These are phyloP conservation scores for Pseudonitzschia multiseries DNA, from an alignment of 108 stramenopile genomes.

Conservation along the genomic window DNA sequence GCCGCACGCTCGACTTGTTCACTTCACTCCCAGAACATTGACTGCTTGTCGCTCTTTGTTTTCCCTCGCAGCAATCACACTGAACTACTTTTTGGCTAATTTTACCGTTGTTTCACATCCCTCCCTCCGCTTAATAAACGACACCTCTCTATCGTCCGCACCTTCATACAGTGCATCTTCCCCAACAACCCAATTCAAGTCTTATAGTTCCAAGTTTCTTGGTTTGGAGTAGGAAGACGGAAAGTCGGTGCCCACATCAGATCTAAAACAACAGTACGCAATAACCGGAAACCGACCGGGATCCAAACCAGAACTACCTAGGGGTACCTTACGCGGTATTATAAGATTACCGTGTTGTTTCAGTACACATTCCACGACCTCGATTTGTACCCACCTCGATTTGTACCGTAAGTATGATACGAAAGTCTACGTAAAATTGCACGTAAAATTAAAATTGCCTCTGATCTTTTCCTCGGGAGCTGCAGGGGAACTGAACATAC, in stretches of 20 bases:
- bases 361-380: slow-evolving; percentile 9
- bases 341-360: too few species aligned
- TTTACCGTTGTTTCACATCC: not conserved
- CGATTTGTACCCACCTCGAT: not conserved
- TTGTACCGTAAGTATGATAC: not conserved
- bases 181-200: not conserved
- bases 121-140: not conserved
- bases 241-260: not conserved
- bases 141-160: not conserved
- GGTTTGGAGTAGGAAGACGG: not conserved
- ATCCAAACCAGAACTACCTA: not conserved
- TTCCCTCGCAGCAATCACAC: not conserved
- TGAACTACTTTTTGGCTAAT: too few species aligned
- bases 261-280: not conserved
- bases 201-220: not conserved
- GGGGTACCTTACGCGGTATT: too few species aligned
- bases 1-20: not conserved
- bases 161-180: not conserved
- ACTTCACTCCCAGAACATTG: slow-evolving; percentile 4
- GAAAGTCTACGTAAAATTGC: not conserved
- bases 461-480: not conserved
- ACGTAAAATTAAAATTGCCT: not conserved
- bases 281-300: not conserved
- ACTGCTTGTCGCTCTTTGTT: not conserved
- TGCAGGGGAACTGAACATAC: too few species aligned